Evolutionary conservation across 768 basidiomycete species (phyloP).

Genomic region (Pisolithus sp.): DNA sequence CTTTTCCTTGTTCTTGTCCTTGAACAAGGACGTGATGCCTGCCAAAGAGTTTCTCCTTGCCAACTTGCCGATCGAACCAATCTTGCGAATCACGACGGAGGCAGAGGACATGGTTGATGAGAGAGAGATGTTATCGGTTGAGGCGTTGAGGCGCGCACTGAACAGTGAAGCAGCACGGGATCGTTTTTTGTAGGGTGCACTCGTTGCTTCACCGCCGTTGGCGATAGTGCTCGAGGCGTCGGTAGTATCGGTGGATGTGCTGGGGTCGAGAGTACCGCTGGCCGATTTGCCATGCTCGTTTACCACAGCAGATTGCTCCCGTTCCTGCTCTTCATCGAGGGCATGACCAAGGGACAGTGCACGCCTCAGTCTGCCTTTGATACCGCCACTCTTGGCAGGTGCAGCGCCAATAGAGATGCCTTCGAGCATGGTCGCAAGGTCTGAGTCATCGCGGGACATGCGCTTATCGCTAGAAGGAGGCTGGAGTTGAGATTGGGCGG

Average conservation of each 20-base stretch:
- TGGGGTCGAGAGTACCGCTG: constrained; percentile 12
- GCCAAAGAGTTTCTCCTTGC: constrained; percentile 84
- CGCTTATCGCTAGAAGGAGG: constrained; percentile 63
- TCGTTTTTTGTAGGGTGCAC: constrained; percentile 51
- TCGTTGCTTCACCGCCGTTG: constrained; percentile 10
- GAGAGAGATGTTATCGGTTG: constrained; percentile 92
- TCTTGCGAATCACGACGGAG: constrained; percentile 93
- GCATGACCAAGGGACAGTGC: constrained; percentile 62
- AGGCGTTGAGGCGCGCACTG: constrained; percentile 81
- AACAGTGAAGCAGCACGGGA: constrained; percentile 71
- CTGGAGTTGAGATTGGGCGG: constrained; percentile 28
- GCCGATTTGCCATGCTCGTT: constrained; percentile 2
- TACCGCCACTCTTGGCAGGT: constrained; percentile 52
- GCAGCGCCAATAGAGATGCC: constrained; percentile 29
- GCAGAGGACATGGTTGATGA: constrained; percentile 92
- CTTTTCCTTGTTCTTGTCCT: constrained; percentile 58
- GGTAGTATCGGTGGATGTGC: no score
- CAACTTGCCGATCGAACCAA: constrained; percentile 85
- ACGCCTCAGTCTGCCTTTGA: constrained; percentile 72
- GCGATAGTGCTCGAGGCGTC: constrained; percentile 22
- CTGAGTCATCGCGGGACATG: constrained; percentile 73
- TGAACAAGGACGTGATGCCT: constrained; percentile 90
- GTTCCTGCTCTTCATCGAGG: constrained; percentile 48
- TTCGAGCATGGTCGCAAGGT: constrained; percentile 50
- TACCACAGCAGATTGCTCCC: constrained; percentile 13